Evolutionary conservation across 345 rosid species (phyloP).

Genomic region (Eucalyptus tenuipes): DNA sequence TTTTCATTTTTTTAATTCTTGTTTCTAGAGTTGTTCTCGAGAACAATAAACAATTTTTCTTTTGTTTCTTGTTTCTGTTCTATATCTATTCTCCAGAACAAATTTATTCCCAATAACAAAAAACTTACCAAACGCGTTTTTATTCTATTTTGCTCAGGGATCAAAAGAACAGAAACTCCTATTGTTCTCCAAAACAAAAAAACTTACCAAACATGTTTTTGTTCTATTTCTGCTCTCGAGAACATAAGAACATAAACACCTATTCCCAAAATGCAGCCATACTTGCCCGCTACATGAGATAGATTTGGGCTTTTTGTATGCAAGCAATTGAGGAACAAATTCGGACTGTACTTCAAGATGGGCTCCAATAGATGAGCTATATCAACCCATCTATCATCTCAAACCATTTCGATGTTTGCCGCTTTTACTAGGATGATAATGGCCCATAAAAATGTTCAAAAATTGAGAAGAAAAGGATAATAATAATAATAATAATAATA

Average conservation of each 20-base stretch:
- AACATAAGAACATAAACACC: fast-evolving
- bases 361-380: neutral
- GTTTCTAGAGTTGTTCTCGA: fast-evolving
- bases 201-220: fast-evolving
- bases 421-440: too few relatives aligned
- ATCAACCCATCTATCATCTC: neutral
- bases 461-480: neutral
- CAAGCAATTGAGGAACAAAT: neutral
- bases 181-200: fast-evolving
- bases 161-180: too few relatives aligned
- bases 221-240: fast-evolving
- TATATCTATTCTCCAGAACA: fast-evolving
- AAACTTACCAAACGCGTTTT: fast-evolving
- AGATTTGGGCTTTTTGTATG: neutral
- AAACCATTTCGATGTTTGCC: neutral
- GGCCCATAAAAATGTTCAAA: neutral
- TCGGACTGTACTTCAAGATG: neutral
- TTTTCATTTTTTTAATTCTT: fast-evolving
- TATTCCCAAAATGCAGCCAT: neutral
- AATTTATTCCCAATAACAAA: fast-evolving
- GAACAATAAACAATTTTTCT: too few relatives aligned
- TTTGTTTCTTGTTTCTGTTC: too few relatives aligned
- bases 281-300: neutral
- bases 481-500: neutral
- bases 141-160: fast-evolving